These are phyloP conservation scores for Talaromyces islandicus DNA, from an alignment of 2,329 filamentous ascomycete genomes.

Conservation along the genomic window DNA sequence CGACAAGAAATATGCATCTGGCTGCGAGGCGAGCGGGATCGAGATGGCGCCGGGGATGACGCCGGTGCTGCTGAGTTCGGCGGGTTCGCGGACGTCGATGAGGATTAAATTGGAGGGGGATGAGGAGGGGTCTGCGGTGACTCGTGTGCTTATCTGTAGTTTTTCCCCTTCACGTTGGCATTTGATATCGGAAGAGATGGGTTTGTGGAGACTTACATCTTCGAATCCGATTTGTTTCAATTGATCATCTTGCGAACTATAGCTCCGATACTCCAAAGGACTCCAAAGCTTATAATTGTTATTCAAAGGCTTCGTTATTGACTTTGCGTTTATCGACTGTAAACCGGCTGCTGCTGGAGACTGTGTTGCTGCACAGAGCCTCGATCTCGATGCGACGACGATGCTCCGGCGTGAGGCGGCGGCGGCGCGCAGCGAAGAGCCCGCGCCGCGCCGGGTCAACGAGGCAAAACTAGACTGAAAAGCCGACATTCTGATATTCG, in stretches of 20 bases:
- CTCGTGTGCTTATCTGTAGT: slow-evolving; percentile 25
- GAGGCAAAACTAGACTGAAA: not conserved
- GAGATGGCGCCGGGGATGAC: slow-evolving; percentile 75
- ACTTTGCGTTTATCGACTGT: not conserved
- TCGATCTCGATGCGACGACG: not conserved
- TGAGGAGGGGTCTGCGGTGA: slow-evolving; percentile 23
- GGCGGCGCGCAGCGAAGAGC: not conserved
- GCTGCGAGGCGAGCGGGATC: slow-evolving; percentile 69
- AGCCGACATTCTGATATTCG: slow-evolving; percentile 1
- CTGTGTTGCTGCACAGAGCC: not conserved
- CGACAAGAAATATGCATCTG: slow-evolving; percentile 72
- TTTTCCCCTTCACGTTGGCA: slow-evolving; percentile 1
- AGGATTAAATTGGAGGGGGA: slow-evolving; percentile 28
- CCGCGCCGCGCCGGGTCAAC: slow-evolving; percentile 6
- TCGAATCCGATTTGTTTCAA: slow-evolving; percentile 29
- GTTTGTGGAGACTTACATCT: slow-evolving; percentile 21
- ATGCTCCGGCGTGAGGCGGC: slow-evolving; percentile 3
- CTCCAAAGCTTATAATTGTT: not conserved
- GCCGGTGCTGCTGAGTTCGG: slow-evolving; percentile 38
- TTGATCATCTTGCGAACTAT: slow-evolving; percentile 2
- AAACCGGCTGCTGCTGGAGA: not conserved
- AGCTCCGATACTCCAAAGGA: not conserved
- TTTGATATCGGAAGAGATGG: not conserved
- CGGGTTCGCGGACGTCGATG: slow-evolving; percentile 44
- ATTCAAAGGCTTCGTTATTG: not conserved